These are phyloP conservation scores for Wickerhamomyces chaumierensis DNA, from an alignment of 805 yeast species.

Conservation along the genomic window DNA sequence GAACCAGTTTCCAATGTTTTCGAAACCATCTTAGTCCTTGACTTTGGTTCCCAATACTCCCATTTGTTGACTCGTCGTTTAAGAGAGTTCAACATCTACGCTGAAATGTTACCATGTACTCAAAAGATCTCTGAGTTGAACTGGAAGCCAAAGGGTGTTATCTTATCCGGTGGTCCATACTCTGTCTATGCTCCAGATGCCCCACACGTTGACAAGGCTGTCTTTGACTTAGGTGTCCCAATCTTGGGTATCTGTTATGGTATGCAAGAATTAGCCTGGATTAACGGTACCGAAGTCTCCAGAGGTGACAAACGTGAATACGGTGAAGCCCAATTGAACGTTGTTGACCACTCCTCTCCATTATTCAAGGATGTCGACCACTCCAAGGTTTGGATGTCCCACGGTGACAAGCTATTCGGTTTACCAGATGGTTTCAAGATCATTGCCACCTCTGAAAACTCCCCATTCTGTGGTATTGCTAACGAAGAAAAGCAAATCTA, in stretches of 20 bases:
- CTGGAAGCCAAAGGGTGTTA: conserved; percentile 95
- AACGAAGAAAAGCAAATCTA: conserved; percentile 62
- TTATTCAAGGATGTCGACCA: conserved; percentile 84
- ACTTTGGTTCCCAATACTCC: conserved; percentile 97
- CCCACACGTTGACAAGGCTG: conserved; percentile 94
- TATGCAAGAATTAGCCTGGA: conserved; percentile 98
- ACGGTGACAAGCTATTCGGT: conserved; percentile 89
- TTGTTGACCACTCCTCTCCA: conserved; percentile 53
- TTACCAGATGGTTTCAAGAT: conserved; percentile 83
- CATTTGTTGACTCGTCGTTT: conserved; percentile 94
- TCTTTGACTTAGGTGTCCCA: conserved; percentile 86
- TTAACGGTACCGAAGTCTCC: conserved; percentile 81
- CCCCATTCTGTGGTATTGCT: conserved; percentile 91
- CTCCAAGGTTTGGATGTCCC: conserved; percentile 99
- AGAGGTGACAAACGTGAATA: conserved; percentile 97
- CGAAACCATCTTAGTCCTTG: conserved; percentile 94
- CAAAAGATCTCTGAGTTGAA: conserved; percentile 86
- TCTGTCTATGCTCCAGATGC: conserved; percentile 92
- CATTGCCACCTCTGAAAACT: conserved; percentile 86
- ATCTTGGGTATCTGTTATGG: conserved; percentile 97
- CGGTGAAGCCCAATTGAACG: conserved; percentile 87
- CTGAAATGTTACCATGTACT: conserved; percentile 99
- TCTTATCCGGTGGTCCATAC: conserved; percentile 95
- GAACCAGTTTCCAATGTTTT: conserved; percentile 74
- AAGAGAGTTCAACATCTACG: conserved; percentile 95